Percentiles rank a stretch among this genome's conserved stretches.
Conservation (phyloP, 2,329 filamentous ascomycete genomes). For the Lecanicillium sp. region DNA sequence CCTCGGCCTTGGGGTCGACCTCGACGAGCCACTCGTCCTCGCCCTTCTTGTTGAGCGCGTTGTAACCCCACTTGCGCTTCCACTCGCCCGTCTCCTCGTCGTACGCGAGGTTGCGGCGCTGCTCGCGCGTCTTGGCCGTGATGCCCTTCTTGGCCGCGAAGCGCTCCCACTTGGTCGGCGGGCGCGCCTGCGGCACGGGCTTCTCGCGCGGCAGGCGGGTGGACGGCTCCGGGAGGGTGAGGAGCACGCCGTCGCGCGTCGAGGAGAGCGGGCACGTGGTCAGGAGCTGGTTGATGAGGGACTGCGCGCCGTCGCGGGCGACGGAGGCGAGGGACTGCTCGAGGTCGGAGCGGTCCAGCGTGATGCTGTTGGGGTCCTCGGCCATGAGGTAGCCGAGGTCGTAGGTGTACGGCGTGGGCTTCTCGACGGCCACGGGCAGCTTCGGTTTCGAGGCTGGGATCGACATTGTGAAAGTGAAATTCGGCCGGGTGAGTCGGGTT, state of each 20-base stretch:
- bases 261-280: conserved; percentile 76
- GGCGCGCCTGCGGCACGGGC: conserved; percentile 73
- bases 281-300: conserved; percentile 89
- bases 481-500: neutral
- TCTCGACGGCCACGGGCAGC: conserved; percentile 62
- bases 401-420: conserved; percentile 87
- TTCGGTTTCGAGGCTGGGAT: conserved; percentile 37
- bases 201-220: conserved; percentile 85
- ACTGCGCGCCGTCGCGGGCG: conserved; percentile 86
- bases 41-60: conserved; percentile 78
- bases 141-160: conserved; percentile 98
- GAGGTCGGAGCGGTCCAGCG: conserved; percentile 44
- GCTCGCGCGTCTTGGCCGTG: conserved; percentile 76
- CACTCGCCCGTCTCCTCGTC: conserved; percentile 82
- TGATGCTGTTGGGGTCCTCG: conserved; percentile 79
- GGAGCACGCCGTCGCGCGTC: conserved; percentile 63
- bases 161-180: conserved; percentile 88
- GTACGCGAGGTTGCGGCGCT: conserved; percentile 67
- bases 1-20: conserved; percentile 72
- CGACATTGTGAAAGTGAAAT: conserved; percentile 25
- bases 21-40: conserved; percentile 88
- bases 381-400: conserved; percentile 84
- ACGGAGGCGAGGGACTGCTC: conserved; percentile 65
- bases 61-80: conserved; percentile 93
- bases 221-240: conserved; percentile 64